phyloP scores from a whole-genome alignment of 2,329 filamentous ascomycete species.

The Fusarium kyushuense region DNA sequence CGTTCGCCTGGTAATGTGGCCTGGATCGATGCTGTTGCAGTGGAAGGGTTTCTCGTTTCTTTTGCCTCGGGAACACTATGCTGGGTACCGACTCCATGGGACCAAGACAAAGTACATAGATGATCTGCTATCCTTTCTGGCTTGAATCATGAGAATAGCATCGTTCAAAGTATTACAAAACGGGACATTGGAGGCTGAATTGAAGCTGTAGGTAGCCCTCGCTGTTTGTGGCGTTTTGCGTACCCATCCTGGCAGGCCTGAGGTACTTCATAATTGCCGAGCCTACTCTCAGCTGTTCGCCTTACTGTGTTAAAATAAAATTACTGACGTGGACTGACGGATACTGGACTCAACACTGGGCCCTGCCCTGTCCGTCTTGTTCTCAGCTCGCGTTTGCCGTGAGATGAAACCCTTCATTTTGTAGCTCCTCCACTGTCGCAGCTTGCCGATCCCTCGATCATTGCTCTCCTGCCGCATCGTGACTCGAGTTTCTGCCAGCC shows the following conservation, averaged over 20 bases:
- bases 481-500: conserved; percentile 39
- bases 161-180: background rate
- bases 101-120: background rate
- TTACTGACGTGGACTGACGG: conserved; percentile 16
- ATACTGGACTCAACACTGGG: conserved; percentile 12
- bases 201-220: conserved; percentile 17
- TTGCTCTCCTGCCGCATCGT: conserved; percentile 26
- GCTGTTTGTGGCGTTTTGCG: conserved; percentile 30
- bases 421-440: conserved; percentile 25
- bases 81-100: conserved; percentile 6
- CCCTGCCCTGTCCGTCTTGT: conserved; percentile 24
- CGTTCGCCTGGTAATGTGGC: conserved; percentile 28
- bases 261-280: conserved; percentile 7
- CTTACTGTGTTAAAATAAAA: conserved; percentile 26
- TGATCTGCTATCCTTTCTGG: background rate
- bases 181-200: background rate
- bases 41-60: conserved; percentile 26
- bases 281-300: conserved; percentile 38
- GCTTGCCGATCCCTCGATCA: conserved; percentile 29
- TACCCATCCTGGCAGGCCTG: conserved; percentile 29
- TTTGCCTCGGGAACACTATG: conserved; percentile 2
- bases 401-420: conserved; percentile 45
- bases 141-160: background rate
- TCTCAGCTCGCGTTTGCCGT: conserved; percentile 47
- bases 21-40: conserved; percentile 29